Base-by-base conservation (phyloP, 179 eudicot species). In the Beta macrorhiza region DNA sequence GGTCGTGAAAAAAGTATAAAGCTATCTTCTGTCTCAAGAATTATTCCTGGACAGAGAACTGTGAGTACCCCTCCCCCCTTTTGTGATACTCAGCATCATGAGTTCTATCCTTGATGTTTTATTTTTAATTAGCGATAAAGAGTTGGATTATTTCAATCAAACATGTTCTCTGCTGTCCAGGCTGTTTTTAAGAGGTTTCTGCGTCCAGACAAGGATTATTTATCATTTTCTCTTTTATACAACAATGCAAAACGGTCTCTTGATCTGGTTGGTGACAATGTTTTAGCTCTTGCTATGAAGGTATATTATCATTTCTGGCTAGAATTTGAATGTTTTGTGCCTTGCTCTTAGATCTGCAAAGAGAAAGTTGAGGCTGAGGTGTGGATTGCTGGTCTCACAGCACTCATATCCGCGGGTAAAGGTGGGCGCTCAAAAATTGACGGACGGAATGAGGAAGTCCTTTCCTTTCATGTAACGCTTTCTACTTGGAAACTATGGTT, bases 41-140 rank as follows among this genome's bases (percentile, higher is more conserved):
- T 96, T 77, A 86, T 94, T 84, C 97, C 98, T 83, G 99, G 99
- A 83, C 99, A 96, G 87, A 92, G 98, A 92, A 96, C 99, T 69
- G 99, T 96, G 89, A 91, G 97, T 84, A 47, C 2, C n/a, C 7
- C 10, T 65, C 42, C 45, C 19, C 14, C 6, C 81, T 72, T 79
- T 19, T 72, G 52, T 77, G 53, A 72, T 64, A n/a, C 64, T 67
- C 72, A 37, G 53, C 56, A 11, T 2, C 68, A 67, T 67, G 45
- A 32, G 17, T 73, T 63, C 45, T 78, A 22, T 67, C 20, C 77
- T 42, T 16, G n/a, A 65, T 11, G 7, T 52, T 49, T 74, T 58
- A 17, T 62, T 14, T 11, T 17, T 73, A 58, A 16, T 52, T 10
- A 16, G 22, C 47, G 64, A 11, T 67, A 72, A 19, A 11, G 47